Base-by-base conservation (phyloP, 257 asterid genomes). In the Datura wrightii region DNA sequence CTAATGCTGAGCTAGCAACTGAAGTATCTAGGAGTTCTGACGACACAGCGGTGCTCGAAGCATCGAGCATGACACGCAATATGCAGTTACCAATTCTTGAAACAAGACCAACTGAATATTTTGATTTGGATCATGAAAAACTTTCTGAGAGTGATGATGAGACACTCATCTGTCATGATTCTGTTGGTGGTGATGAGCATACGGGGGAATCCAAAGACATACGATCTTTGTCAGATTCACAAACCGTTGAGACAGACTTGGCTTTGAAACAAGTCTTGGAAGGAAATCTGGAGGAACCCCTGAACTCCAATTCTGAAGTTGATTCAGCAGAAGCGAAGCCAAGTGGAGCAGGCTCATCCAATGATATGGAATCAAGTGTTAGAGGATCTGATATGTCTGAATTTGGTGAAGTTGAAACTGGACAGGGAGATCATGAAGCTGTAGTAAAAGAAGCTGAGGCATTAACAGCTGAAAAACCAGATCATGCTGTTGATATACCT, bases 71-170 rank as follows among this genome's bases (percentile, higher is more conserved):
- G 82, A 60, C 76, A 7, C 70, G 36, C 53, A 19, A 69, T 67
- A 82, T 84, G n/a, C 88, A 86, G 76, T 56, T 83, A 52, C 82
- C 82, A 14, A 52, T 78, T 52, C 82, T 78, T 85, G 93, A 89
- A 87, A 87, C 88, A 67, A 85, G 66, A 85, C 82, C 42, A 3
- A 65, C 86, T 31, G 87, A 78, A 8, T 93, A 83, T 82, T 84
- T 87, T 79, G 79, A 67, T 79, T 76, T 83, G 76, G 91, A 88
- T 87, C 41, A 84, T 81, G 83, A 89, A 82, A 85, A 86, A 79
- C 42, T 76, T 18, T 48, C 53, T 39, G 86, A 76, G 50, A 85
- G 81, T 50, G 83, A 41, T 69, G 85, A 72, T 42, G 87, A 67
- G 74, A 66, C 80, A 2, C n/a, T 5, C 72, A 48, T 1, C 42